A percentile compares a stretch with the other conserved stretches of the same genome.
phyloP scores from a whole-genome alignment of 768 basidiomycete species.

The Leccinum arenicola region DNA sequence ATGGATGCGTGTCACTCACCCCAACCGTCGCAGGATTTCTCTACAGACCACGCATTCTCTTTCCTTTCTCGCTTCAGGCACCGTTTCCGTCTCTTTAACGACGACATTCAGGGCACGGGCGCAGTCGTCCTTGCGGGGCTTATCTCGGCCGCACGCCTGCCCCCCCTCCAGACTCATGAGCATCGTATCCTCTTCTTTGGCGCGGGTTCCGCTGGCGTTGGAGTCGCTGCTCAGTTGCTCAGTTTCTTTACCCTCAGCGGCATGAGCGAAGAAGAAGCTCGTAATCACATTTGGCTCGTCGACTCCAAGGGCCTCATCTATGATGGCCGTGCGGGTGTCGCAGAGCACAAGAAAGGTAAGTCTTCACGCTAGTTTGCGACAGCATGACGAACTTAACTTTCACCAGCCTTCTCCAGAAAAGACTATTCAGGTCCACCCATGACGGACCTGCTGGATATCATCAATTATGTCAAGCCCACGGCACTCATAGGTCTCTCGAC shows the following conservation, averaged over 20 bases:
- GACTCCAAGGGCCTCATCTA: slow-evolving; percentile 88
- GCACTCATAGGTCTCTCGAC: slow-evolving; percentile 91
- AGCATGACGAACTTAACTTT: background rate
- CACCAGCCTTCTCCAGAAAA: slow-evolving; percentile 72
- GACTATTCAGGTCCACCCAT: slow-evolving; percentile 79
- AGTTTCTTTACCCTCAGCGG: slow-evolving; percentile 87
- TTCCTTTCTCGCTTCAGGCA: slow-evolving; percentile 77
- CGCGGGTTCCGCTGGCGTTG: slow-evolving; percentile 89
- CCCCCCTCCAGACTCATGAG: slow-evolving; percentile 59
- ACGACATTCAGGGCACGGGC: slow-evolving; percentile 90
- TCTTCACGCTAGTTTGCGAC: background rate
- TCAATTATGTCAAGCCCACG: slow-evolving; percentile 82
- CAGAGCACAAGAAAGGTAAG: slow-evolving; percentile 82
- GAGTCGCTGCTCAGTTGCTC: slow-evolving; percentile 84
- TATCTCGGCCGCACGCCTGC: slow-evolving; percentile 79
- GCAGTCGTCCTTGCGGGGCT: slow-evolving; percentile 90
- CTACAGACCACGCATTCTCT: slow-evolving; percentile 86
- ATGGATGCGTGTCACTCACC: background rate
- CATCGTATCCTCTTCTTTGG: slow-evolving; percentile 93
- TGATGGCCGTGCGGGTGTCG: slow-evolving; percentile 63
- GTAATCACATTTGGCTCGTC: slow-evolving; percentile 73
- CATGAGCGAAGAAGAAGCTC: slow-evolving; percentile 73
- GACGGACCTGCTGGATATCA: slow-evolving; percentile 70
- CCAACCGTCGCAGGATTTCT: slow-evolving; percentile 63
- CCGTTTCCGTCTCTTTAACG: slow-evolving; percentile 81